phyloP scores from a whole-genome alignment of 768 basidiomycete genomes.

The Mycena galericulata region DNA sequence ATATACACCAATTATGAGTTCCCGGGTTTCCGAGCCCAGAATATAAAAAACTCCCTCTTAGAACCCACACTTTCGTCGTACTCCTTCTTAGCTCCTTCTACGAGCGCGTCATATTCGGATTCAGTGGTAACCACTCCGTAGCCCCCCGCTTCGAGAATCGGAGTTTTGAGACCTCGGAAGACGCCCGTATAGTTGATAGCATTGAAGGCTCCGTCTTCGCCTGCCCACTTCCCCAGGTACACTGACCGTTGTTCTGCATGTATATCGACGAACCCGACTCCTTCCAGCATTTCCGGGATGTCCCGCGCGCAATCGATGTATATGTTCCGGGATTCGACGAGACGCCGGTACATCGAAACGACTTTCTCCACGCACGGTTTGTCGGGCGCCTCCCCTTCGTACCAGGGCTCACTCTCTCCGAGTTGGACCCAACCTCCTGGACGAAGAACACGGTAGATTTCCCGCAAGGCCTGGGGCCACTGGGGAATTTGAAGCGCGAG shows the following conservation, averaged over 20 bases:
- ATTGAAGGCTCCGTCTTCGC: slow-evolving; percentile 18
- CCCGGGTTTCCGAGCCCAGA: slow-evolving; percentile 16
- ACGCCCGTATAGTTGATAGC: neutral
- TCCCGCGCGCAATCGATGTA: slow-evolving; percentile 11
- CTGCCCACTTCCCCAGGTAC: slow-evolving; percentile 19
- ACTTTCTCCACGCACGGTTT: slow-evolving; percentile 23
- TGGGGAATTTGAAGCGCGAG: slow-evolving; percentile 21
- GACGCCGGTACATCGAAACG: neutral
- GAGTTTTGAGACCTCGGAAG: slow-evolving; percentile 26
- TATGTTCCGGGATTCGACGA: slow-evolving; percentile 15
- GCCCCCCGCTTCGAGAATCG: slow-evolving; percentile 22
- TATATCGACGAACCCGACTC: slow-evolving; percentile 32
- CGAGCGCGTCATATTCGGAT: slow-evolving; percentile 11
- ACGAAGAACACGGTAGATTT: slow-evolving; percentile 32
- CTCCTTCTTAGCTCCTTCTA: slow-evolving; percentile 11
- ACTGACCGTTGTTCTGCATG: slow-evolving; percentile 17
- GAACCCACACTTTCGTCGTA: slow-evolving; percentile 5
- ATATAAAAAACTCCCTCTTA: neutral
- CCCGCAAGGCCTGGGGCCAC: slow-evolving; percentile 26
- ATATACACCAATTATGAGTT: too few species aligned
- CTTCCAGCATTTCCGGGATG: slow-evolving; percentile 29
- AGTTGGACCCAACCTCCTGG: slow-evolving; percentile 34
- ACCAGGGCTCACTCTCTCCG: slow-evolving; percentile 3
- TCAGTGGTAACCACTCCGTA: slow-evolving; percentile 17
- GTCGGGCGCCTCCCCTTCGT: slow-evolving; percentile 14